Base-by-base conservation (phyloP, 2,329 filamentous ascomycete species). In the Phyllosticta citribraziliensis region DNA sequence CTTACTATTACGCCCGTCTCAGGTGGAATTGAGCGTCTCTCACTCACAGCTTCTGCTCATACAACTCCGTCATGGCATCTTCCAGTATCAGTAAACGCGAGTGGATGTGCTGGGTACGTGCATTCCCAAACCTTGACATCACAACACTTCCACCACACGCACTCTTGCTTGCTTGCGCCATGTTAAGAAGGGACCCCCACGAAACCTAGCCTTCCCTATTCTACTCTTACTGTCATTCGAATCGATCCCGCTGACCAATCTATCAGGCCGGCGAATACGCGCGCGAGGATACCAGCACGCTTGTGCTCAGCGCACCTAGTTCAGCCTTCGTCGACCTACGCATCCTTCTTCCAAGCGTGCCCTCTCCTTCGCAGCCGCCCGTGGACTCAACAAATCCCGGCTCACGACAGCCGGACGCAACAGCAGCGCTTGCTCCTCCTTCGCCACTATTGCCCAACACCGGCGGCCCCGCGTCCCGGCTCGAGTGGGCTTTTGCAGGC, bases 401-500 rank as follows among this genome's bases (percentile, higher is more conserved):
- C 53, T 19, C 19, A 20, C 20, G 17, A 27, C 19, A 11, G 12
- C 27, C n/a, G 19, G 27, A 30, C 27, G 27, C 19, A n/a, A 55
- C 24, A 52, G 54, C 35, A 35, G 20, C n/a, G 19, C 55, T 57
- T 25, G 17, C 40, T 8, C 51, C 65, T 19, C 30, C 63, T 8
- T 55, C 56, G 24, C 59, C 35, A 56, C 55, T 40, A n/a, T 52
- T 66, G 2, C 64, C 69, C 56, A 71, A 69, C 55, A 53, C 47
- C 4, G 71, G 69, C 27, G 70, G 73, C 20, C 63, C 66, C 22
- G 17, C 67, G 17, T 64, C 70, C 19, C 67, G 75, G 0, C 75
- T 88, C 2, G 84, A 88, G 66, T 88, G 86, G 86, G 85, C 81
- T 3, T 85, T 88, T 65, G 83, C 82, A 0, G 86, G 86, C 1